phyloP scores from a whole-genome alignment of 345 rosid genomes.

The Populus alba region DNA sequence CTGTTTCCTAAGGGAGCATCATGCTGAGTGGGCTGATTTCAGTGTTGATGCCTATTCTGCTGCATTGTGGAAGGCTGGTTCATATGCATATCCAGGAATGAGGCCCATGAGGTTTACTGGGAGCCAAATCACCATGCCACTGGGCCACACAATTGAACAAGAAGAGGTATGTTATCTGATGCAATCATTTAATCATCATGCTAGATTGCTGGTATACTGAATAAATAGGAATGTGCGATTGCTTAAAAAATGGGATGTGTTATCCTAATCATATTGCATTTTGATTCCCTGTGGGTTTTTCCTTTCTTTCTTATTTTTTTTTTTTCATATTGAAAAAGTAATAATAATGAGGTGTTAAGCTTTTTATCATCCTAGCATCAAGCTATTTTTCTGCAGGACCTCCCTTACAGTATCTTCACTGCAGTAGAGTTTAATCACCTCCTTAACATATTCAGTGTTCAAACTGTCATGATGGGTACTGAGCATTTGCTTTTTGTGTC shows the following conservation, averaged over 20 bases:
- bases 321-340: no score
- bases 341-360: no score
- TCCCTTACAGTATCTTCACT: no score
- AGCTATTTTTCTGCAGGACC: no score
- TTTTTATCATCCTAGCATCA: no score
- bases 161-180: slow-evolving; percentile 68
- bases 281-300: background rate
- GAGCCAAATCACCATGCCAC: slow-evolving; percentile 94
- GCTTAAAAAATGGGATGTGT: background rate
- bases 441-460: background rate
- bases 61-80: slow-evolving; percentile 70
- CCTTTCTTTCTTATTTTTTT: background rate
- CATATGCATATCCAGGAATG: slow-evolving; percentile 84
- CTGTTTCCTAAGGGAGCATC: slow-evolving; percentile 94
- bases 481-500: background rate
- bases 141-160: slow-evolving; percentile 93
- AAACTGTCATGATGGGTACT: background rate
- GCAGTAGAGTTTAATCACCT: no score
- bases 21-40: slow-evolving; percentile 98
- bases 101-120: slow-evolving; percentile 95
- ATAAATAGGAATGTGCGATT: background rate
- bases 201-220: background rate
- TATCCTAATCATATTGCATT: background rate
- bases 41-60: slow-evolving; percentile 97
- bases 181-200: background rate